Evolutionary conservation across 306 rosid species (phyloP), one percentile per base, ranked within the genome.

Genomic region (Oxytropis ochrocephala): DNA sequence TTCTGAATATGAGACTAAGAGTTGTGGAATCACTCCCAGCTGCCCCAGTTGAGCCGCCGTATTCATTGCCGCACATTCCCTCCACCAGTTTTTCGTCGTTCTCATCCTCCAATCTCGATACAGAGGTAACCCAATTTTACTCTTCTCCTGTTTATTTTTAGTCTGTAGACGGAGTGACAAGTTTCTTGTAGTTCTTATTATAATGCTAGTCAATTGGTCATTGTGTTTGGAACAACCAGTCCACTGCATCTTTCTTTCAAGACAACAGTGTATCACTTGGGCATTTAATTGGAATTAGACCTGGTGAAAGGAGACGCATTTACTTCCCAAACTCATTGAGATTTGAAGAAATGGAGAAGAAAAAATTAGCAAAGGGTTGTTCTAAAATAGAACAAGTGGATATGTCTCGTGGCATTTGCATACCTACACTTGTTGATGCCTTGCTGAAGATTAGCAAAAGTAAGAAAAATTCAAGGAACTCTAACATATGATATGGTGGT

Each of bases 101-200:
- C 38, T 86, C 88, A 38, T 87, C 98, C 71, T 92, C 98, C 60
- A 89, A 86, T 78, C 96, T 92, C 32, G 96, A 92, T 60, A 92
- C 98, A 0, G 83, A 85, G 96, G 98, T 92, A 83, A n/a, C n/a
- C n/a, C n/a, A n/a, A n/a, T n/a, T n/a, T n/a, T n/a, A n/a, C n/a
- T n/a, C n/a, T n/a, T n/a, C n/a, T n/a, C n/a, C n/a, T n/a, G n/a
- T n/a, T n/a, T n/a, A n/a, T n/a, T n/a, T n/a, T n/a, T n/a, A n/a
- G n/a, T n/a, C n/a, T n/a, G n/a, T n/a, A n/a, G n/a, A n/a, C n/a
- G n/a, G n/a, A n/a, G n/a, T n/a, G n/a, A n/a, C n/a, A n/a, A n/a
- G n/a, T n/a, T n/a, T n/a, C n/a, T n/a, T n/a, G n/a, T n/a, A n/a
- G n/a, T n/a, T n/a, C n/a, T n/a, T n/a, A n/a, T n/a, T n/a, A n/a